Base-by-base conservation (phyloP, 495 filamentous ascomycete genomes). In the Neurospora tetrasperma region DNA sequence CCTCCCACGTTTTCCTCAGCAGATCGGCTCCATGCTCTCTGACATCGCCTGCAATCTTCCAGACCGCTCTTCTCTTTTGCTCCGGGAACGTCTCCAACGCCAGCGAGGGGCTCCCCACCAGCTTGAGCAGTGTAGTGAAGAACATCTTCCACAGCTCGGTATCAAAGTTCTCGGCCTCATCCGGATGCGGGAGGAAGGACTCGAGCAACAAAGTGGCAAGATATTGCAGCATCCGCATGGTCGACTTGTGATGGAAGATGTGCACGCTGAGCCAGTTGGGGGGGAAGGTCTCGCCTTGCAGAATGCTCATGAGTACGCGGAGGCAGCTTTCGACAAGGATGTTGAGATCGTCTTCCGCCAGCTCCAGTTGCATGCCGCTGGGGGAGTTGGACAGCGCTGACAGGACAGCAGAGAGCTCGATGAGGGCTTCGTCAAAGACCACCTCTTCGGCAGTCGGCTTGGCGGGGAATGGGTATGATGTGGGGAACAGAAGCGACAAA, bases 21-120 rank as follows among this genome's bases (percentile, higher is more conserved):
- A 99, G 83, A 41, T 94, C 90, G 1, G 96, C 95, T 62, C 96
- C 96, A 75, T 93, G 87, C 79, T 98, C 94, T 71, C 96, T 86
- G 70, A 99, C 93, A 85, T 99, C 96, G 27, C 96, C 96, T 39
- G 94, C 96, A 77, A 99, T 97, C 84, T 98, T 98, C 96, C 96
- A 98, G 16, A 98, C 94, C 4, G 95, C 94, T 38, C 96, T 85
- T 46, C 96, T 85, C 80, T 98, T 98, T 82, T 99, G 96, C 81
- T 98, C 96, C 0, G 96, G 93, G 79, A 98, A 98, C 0, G 94
- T 98, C 78, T 99, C 96, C 35, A 99, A 87, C 16, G 96, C 94
- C 12, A 99, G 85, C 8, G 91, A 92, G 59, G 94, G 88, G 75
- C 93, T 97, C 1, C 92, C 92, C 9, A 98, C 93, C 5, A 98